Conservation (phyloP, 2,329 filamentous ascomycete genomes). For the Aspergillus tamarii region DNA sequence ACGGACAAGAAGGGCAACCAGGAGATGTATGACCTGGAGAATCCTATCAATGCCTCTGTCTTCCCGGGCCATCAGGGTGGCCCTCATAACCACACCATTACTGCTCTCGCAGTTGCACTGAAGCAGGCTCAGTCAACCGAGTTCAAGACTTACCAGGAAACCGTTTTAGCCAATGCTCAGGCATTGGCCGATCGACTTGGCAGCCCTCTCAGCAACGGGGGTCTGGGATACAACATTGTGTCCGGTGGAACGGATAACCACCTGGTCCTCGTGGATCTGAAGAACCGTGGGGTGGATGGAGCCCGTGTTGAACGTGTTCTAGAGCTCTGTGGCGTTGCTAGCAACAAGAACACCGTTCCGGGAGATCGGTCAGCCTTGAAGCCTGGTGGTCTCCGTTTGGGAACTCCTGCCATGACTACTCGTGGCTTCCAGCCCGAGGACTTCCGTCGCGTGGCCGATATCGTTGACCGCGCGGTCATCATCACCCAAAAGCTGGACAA, state of each 20-base stretch:
- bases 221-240: conserved; percentile 89
- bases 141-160: conserved; percentile 91
- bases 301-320: conserved; percentile 89
- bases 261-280: conserved; percentile 93
- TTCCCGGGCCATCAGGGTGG: conserved; percentile 99
- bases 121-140: conserved; percentile 90
- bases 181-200: conserved; percentile 72
- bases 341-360: conserved; percentile 98
- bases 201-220: conserved; percentile 70
- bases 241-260: conserved; percentile 96
- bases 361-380: conserved; percentile 92
- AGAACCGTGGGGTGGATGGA: conserved; percentile 83
- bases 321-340: conserved; percentile 91
- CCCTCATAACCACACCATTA: conserved; percentile 99
- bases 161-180: conserved; percentile 92
- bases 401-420: conserved; percentile 96
- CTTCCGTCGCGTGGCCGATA: conserved; percentile 82
- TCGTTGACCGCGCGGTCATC: conserved; percentile 79
- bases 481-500: conserved; percentile 81
- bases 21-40: conserved; percentile 89
- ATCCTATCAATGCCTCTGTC: conserved; percentile 97
- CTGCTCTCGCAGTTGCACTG: conserved; percentile 88
- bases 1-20: conserved; percentile 91
- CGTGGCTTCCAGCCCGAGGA: conserved; percentile 88
- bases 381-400: conserved; percentile 90